Evolutionary conservation across 2,329 filamentous ascomycete species (phyloP), one percentile per base, ranked within the genome.

Genomic region (Aspergillus niger): DNA sequence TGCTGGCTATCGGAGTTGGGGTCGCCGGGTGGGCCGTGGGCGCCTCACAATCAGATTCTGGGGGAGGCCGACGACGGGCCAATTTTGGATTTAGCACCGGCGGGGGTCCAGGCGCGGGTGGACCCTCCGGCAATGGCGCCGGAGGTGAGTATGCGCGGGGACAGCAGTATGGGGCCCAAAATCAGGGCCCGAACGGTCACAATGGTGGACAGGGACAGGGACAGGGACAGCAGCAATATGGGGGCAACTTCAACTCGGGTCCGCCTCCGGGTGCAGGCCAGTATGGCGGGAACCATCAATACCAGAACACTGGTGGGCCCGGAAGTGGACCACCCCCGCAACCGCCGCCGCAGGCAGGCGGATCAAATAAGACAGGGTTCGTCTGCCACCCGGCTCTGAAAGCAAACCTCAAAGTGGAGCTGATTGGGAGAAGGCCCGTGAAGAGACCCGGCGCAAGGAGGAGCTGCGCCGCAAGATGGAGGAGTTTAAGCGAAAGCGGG

Each of bases 11-110:
- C 13, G 86, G 86, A 5, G 88, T 96, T 26, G 92, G 88, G 5
- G 79, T 95, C 28, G 88, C 86, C 8, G 91, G 90, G 3, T 97
- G 92, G 92, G 86, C 88, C 2, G 80, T 89, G 67, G 91, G 90
- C 15, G 85, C 87, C 70, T 86, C 83, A 61, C 86, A 89, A 71
- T 80, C 74, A 10, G 81, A 58, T n/a, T 61, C 62, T 1, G 60
- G 61, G 28, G 63, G 61, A 10, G 61, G 63, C 4, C 20, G 65
- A 36, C 67, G 67, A 48, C 55, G 56, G 17, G 24, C 66, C 47
- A 63, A 69, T 32, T 47, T 64, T 22, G 66, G 64, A 28, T 65
- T 68, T 28, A 28, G 39, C 39, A 24, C 32, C 11, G 32, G 51
- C 36, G 52, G 52, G 24, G 41, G 32, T 22, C 38, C 39, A 28